Percentiles rank a stretch among this genome's conserved stretches.
These are phyloP conservation scores for Mixia osmundae DNA, from an alignment of 1,284 basidiomycete species.

Conservation along the genomic window DNA sequence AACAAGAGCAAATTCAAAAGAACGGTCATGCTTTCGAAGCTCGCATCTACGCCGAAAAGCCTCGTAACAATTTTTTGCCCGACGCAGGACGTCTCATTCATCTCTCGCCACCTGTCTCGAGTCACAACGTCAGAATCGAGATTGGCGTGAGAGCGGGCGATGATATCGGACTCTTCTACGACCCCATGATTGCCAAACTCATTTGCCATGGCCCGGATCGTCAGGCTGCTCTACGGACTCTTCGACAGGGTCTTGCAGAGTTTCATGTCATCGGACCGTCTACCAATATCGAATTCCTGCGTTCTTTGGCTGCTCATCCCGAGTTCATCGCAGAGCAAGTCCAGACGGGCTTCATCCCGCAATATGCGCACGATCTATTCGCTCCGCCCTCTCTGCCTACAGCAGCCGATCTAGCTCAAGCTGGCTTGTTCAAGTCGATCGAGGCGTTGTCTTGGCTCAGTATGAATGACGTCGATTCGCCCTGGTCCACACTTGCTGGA, in stretches of 20 bases:
- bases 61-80: slow-evolving; percentile 60
- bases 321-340: slow-evolving; percentile 59
- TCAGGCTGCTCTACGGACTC: slow-evolving; percentile 55
- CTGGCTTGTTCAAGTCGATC: slow-evolving; percentile 45
- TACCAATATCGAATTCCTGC: slow-evolving; percentile 76
- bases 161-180: slow-evolving; percentile 76
- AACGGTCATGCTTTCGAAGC: slow-evolving; percentile 86
- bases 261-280: slow-evolving; percentile 76
- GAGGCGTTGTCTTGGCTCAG: slow-evolving; percentile 34
- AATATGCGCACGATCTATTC: slow-evolving; percentile 20
- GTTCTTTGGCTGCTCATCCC: slow-evolving; percentile 46
- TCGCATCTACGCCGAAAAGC: slow-evolving; percentile 89
- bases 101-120: slow-evolving; percentile 30
- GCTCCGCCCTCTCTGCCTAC: slow-evolving; percentile 1
- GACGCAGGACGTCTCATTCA: slow-evolving; percentile 65
- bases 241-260: slow-evolving; percentile 55
- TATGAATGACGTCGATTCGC: slow-evolving; percentile 37
- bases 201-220: slow-evolving; percentile 70
- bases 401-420: slow-evolving; percentile 40
- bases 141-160: slow-evolving; percentile 68
- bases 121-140: slow-evolving; percentile 56
- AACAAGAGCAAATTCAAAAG: slow-evolving; percentile 51
- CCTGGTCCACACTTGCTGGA: slow-evolving; percentile 43
- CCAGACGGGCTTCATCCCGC: slow-evolving; percentile 78
- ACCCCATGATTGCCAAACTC: slow-evolving; percentile 85